Percentiles rank a stretch among this genome's conserved stretches.
Conservation (phyloP, 345 rosid species). For the Aquilaria malaccensis region DNA sequence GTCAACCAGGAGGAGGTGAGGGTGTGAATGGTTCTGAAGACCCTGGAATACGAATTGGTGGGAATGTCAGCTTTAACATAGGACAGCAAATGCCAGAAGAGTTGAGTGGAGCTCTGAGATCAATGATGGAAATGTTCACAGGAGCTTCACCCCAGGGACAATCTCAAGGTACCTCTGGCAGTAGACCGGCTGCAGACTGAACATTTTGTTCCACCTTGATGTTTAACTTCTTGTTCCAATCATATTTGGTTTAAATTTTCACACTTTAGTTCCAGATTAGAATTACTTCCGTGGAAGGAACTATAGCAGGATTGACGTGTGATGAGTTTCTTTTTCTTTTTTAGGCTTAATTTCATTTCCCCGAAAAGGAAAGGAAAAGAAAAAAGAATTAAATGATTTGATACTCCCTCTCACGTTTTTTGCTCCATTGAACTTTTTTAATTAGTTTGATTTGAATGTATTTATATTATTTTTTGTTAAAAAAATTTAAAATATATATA, state of each 20-base stretch:
- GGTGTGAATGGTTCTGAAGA: slow-evolving; percentile 20
- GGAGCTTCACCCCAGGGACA: slow-evolving; percentile 40
- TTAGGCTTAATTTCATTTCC: too few species aligned
- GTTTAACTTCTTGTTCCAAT: background rate
- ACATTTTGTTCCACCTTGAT: background rate
- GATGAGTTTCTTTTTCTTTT: too few species aligned
- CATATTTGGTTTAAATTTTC: too few species aligned
- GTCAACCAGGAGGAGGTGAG: slow-evolving; percentile 23
- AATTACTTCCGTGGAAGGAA: background rate
- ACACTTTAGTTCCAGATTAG: too few species aligned
- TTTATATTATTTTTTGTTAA: too few species aligned
- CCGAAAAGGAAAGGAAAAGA: too few species aligned
- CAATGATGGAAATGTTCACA: slow-evolving; percentile 67
- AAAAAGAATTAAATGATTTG: too few species aligned
- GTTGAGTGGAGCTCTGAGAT: slow-evolving; percentile 49
- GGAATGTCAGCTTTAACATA: slow-evolving; percentile 30
- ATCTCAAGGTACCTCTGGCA: slow-evolving; percentile 4
- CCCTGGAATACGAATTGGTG: slow-evolving; percentile 34
- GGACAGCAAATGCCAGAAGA: slow-evolving; percentile 35
- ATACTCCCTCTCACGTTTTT: too few species aligned
- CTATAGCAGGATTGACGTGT: too few species aligned
- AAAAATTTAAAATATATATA: too few species aligned
- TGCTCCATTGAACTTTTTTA: too few species aligned
- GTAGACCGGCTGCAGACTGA: slow-evolving; percentile 3
- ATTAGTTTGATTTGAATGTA: too few species aligned